phyloP scores from a whole-genome alignment of 108 stramenopile genomes.

The Cylindrotheca fusiformis region DNA sequence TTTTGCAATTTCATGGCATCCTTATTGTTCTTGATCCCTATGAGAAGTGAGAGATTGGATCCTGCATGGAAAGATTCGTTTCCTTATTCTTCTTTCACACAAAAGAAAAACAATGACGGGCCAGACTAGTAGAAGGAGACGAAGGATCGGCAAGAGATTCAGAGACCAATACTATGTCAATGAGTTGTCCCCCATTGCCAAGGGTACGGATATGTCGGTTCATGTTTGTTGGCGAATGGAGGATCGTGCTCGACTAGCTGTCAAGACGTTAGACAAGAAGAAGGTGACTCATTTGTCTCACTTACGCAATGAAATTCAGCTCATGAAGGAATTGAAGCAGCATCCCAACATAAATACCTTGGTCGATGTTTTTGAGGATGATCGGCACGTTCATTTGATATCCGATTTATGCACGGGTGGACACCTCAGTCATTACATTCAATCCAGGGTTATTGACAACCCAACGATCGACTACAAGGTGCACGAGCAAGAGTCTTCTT shows the following conservation, averaged over 20 bases:
- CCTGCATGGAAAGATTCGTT: no score
- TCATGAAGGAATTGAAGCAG: constrained; percentile 72
- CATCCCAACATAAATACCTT: constrained; percentile 91
- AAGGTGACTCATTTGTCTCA: constrained; percentile 87
- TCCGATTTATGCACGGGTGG: constrained; percentile 95
- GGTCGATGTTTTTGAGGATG: constrained; percentile 89
- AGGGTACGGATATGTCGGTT: neutral
- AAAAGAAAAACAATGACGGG: no score
- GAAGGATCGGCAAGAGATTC: no score
- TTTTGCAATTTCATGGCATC: no score
- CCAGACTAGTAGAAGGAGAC: no score
- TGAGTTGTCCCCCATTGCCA: neutral
- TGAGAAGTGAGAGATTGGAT: no score
- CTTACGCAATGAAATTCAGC: constrained; percentile 79
- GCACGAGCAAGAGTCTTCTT: constrained; percentile 90
- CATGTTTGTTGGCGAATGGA: neutral
- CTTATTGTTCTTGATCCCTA: no score
- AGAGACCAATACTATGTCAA: neutral
- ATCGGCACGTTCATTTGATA: constrained; percentile 81
- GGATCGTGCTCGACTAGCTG: constrained; percentile 33
- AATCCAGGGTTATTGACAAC: constrained; percentile 30
- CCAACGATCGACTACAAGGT: constrained; percentile 46
- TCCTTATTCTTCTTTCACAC: no score
- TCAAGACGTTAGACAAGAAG: constrained; percentile 86
- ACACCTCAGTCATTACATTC: constrained; percentile 87